Evolutionary conservation across 495 filamentous ascomycete species (phyloP), one percentile per base, ranked within the genome.

Genomic region (Talaromyces trachyspermus): DNA sequence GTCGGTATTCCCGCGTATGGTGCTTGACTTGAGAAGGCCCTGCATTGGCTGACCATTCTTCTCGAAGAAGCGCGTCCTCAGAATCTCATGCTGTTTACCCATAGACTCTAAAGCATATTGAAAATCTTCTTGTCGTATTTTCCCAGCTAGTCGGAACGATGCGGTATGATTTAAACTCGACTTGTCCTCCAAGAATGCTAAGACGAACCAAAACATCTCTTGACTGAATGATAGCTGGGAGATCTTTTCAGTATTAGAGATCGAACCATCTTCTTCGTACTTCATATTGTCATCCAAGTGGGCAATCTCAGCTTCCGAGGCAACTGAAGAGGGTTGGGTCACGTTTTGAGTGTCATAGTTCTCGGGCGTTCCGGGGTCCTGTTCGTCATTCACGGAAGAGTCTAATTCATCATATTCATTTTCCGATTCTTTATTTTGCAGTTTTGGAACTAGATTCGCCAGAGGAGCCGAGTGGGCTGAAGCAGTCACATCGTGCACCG

Each of bases 1-100:
- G 29, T 12, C 14, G 32, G 20, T 39, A 24, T 25, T 60, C 18
- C 53, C 36, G 11, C 15, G 30, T 18, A 48, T 19, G 10, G 4
- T 39, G 17, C 15, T 15, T 3, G 11, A 26, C 1, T 15, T 6
- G 0, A 54, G 47, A 12, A 62, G 27, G 7, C 15, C 37, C 43
- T 62, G 59, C 56, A 38, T 47, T 3, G 50, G 5, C 18, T 52
- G 33, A 18, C 39, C 37, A 3, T 37, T 35, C 20, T 52, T 22
- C 23, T 55, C 42, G 24, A 62, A 46, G 50, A 70, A 71, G 19
- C 46, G 47, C 0, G 70, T 73, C 0, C 70, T 54, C 1, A 74
- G 50, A 0, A 61, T 27, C 43, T 73, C 70, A 43, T 77, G 72
- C 6, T 63, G 48, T 1, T n/a, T 29, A 0, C 23, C 46, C 4